Percentiles rank a stretch among this genome's conserved stretches.
Evolutionary conservation across 176 grass and related monocot species (phyloP).

Genomic region (Urochloa ruziziensis): DNA sequence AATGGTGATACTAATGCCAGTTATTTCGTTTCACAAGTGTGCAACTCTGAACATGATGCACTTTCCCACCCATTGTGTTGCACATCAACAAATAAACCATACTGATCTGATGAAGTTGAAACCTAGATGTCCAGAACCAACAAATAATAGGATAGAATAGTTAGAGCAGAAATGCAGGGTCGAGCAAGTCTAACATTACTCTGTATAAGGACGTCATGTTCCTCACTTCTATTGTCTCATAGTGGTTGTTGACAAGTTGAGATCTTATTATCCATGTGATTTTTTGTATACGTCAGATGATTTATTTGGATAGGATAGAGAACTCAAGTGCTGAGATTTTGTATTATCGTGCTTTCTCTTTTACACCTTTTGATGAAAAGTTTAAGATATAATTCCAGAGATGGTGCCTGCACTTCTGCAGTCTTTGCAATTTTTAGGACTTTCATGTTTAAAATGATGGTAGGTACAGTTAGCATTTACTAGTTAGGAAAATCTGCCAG

Average conservation of each 20-base stretch:
- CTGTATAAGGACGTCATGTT: constrained; percentile 9
- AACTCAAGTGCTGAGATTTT: not conserved
- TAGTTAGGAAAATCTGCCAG: not conserved
- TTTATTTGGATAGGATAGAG: not conserved
- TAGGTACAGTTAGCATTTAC: not conserved
- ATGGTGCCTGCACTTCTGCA: not conserved
- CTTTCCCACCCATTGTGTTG: not conserved
- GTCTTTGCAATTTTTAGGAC: constrained; percentile 10
- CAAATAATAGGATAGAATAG: not conserved
- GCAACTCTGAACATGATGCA: not conserved
- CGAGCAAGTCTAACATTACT: constrained; percentile 21
- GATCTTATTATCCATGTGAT: not conserved
- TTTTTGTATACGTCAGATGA: not conserved
- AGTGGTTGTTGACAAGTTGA: not conserved
- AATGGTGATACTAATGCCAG: not conserved
- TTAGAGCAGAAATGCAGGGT: not conserved
- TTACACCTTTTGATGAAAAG: constrained; percentile 16
- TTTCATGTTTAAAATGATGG: not conserved
- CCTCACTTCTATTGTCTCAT: not conserved
- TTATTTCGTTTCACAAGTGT: not conserved
- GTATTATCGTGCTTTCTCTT: not conserved
- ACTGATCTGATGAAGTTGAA: not conserved
- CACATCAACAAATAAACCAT: not conserved
- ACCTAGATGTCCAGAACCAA: not conserved
- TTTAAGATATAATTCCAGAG: not conserved